Base-by-base conservation (phyloP, 768 basidiomycete genomes). In the Coprinopsis sp. region DNA sequence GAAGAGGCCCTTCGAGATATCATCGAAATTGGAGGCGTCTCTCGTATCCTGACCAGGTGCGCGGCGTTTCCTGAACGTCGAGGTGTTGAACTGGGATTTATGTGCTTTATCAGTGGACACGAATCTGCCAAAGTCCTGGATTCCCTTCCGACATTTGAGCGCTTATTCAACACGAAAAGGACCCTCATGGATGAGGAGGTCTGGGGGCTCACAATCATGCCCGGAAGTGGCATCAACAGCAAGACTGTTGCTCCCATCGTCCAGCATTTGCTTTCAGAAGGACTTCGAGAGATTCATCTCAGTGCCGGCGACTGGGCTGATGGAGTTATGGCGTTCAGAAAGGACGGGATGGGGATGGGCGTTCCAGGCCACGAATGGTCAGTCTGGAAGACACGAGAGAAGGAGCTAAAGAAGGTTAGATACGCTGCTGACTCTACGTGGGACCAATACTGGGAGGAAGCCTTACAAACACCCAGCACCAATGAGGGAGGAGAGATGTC, bases 21-120 rank as follows among this genome's bases (percentile, higher is more conserved):
- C n/a, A 69, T 69, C 36, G 64, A 64, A 19, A 78, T 88, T 24
- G 67, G 71, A 22, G 83, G 84, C 1, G 72, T 91, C 38, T 81
- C 82, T n/a, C 78, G 90, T 22, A 75, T 92, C 50, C 60, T 91
- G 42, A 90, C 90, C 11, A 90, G 89, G 89, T 83, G 57, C 23
- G 57, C 37, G n/a, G n/a, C n/a, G n/a, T n/a, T n/a, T n/a, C n/a
- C n/a, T n/a, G n/a, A n/a, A 13, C n/a, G n/a, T 22, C 29, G 16
- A 33, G 1, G 38, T 21, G 34, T 28, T 12, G 40, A 7, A 14
- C 27, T 24, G 23, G 8, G 22, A 30, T 13, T 21, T 33, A n/a
- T 11, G 18, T 27, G 41, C 14, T 6, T 48, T 46, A 18, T 19
- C 42, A 83, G 85, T 58, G 85, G 85, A 8, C 78, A 78, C 45